Conservation (phyloP, 2,329 filamentous ascomycete genomes). For the Fusarium gaditjirri region DNA sequence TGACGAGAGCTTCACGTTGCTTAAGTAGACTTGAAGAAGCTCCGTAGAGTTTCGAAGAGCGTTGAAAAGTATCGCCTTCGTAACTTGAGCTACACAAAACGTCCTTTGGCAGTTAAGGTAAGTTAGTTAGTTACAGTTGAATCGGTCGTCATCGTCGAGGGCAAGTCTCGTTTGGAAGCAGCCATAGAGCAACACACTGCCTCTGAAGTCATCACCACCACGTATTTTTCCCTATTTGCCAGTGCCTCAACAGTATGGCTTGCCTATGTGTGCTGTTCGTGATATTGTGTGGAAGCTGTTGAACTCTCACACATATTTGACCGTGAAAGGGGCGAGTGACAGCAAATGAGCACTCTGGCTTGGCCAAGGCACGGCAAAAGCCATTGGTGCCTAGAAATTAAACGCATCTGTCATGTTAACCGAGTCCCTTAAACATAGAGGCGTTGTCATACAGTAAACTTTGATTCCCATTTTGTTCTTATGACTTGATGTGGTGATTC, state of each 20-base stretch:
- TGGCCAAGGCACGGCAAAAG: background rate
- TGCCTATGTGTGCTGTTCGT: background rate
- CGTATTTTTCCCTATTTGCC: background rate
- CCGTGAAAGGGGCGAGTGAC: constrained; percentile 35
- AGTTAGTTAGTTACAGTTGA: constrained; percentile 4
- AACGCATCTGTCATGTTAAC: background rate
- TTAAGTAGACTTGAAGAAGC: background rate
- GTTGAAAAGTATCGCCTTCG: background rate
- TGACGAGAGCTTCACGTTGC: background rate
- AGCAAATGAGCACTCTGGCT: constrained; percentile 11
- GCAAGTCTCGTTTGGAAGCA: constrained; percentile 19
- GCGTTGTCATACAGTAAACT: constrained; percentile 14
- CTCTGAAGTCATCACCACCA: constrained; percentile 8
- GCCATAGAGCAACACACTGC: constrained; percentile 3
- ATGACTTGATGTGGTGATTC: background rate
- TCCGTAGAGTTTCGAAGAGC: background rate
- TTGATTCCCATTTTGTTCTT: constrained; percentile 19
- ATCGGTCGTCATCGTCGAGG: constrained; percentile 6
- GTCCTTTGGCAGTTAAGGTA: constrained; percentile 6
- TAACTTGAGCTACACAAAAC: constrained; percentile 9
- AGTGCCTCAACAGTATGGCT: background rate
- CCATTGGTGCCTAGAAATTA: background rate
- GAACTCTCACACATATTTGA: constrained; percentile 26
- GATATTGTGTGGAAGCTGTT: background rate
- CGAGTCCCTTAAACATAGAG: background rate